Evolutionary conservation across 169 alveolate species (phyloP).

Genomic region (Amoebophrya sp.): DNA sequence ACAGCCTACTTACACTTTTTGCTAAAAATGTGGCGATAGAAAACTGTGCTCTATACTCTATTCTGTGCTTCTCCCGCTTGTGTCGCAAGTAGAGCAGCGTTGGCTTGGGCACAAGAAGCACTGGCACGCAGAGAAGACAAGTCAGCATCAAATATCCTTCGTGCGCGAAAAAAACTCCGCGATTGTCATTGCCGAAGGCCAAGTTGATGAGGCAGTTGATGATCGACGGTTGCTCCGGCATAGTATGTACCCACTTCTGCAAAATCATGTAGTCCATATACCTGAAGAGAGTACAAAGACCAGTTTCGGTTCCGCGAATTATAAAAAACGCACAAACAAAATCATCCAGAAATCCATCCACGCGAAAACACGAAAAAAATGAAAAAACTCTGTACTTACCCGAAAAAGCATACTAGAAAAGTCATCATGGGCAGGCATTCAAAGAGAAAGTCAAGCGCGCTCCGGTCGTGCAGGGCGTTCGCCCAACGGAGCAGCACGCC

Average conservation of each 20-base stretch:
- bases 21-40: too few relatives aligned
- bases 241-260: constrained; percentile 79
- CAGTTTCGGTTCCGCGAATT: too few relatives aligned
- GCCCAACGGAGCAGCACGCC: not conserved
- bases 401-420: constrained; percentile 85
- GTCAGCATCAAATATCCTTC: not conserved
- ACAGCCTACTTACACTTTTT: too few relatives aligned
- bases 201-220: constrained; percentile 91
- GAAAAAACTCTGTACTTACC: constrained; percentile 91
- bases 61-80: not conserved
- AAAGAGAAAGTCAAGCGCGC: constrained; percentile 79
- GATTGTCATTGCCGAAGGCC: constrained; percentile 68
- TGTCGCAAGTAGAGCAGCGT: not conserved
- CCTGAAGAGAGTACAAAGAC: not conserved
- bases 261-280: constrained; percentile 72
- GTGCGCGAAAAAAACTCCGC: constrained; percentile 49
- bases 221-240: constrained; percentile 84
- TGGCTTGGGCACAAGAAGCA: not conserved
- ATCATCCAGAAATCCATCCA: too few relatives aligned
- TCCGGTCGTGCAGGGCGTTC: constrained; percentile 81
- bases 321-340: too few relatives aligned
- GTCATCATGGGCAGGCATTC: constrained; percentile 96
- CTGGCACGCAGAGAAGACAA: not conserved
- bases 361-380: too few relatives aligned
- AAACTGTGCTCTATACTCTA: too few relatives aligned